A percentile compares a stretch with the other conserved stretches of the same genome.
Evolutionary conservation across 768 basidiomycete species (phyloP).

Genomic region (Clavulina sp.): DNA sequence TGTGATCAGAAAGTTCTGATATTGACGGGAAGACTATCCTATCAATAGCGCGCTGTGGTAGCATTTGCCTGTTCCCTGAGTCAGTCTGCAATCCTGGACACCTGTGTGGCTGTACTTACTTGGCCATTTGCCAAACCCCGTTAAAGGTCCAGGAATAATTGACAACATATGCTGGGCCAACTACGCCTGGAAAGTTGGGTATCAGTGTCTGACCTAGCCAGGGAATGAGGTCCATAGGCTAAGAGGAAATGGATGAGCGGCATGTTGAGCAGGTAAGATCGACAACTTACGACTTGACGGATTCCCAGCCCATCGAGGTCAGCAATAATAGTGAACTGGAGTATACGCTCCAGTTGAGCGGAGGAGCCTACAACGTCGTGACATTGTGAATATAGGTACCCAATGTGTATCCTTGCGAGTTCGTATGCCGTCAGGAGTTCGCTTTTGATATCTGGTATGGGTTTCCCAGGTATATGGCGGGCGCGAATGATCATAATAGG

Average conservation of each 20-base stretch:
- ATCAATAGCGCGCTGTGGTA: constrained; percentile 5
- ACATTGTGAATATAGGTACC: constrained; percentile 4
- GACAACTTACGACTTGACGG: constrained; percentile 3
- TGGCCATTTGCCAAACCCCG: constrained; percentile 8
- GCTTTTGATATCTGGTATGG: constrained; percentile 1
- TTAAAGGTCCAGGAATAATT: constrained; percentile 11
- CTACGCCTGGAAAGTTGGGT: constrained; percentile 9
- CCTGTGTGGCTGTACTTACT: not conserved
- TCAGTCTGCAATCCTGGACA: not conserved
- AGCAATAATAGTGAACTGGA: constrained; percentile 10
- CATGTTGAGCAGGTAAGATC: not conserved
- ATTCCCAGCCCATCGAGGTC: constrained; percentile 8
- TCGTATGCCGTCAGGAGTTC: constrained; percentile 6
- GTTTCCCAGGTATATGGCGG: not conserved
- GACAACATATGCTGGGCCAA: constrained; percentile 8
- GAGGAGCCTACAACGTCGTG: not conserved
- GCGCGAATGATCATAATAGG: not conserved
- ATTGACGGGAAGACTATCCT: constrained; percentile 6
- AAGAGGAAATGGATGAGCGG: not conserved
- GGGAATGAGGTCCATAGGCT: constrained; percentile 8
- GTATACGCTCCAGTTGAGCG: not conserved
- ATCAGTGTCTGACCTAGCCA: constrained; percentile 7
- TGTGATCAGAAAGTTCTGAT: constrained; percentile 4
- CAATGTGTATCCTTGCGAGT: constrained; percentile 5
- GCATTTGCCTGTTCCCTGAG: not conserved